Percentiles rank a stretch among this genome's conserved stretches.
These are phyloP conservation scores for Xylaria sp. DNA, from an alignment of 2,329 filamentous ascomycete species.

Conservation along the genomic window DNA sequence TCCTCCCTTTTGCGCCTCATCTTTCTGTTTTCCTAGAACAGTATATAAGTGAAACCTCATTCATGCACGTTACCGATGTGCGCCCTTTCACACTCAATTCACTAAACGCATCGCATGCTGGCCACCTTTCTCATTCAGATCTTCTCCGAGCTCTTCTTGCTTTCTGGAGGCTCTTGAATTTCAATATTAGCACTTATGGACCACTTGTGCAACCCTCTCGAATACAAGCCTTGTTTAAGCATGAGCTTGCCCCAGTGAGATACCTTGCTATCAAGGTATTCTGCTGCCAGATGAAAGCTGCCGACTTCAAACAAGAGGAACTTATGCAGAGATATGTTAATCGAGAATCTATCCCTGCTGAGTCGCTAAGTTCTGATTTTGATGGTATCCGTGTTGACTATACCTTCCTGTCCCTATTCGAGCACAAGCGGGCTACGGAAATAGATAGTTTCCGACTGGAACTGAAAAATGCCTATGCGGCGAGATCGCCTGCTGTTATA, in stretches of 20 bases:
- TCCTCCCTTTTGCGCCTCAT: constrained; percentile 85
- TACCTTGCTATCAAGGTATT: constrained; percentile 87
- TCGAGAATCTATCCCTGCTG: constrained; percentile 52
- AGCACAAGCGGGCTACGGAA: constrained; percentile 64
- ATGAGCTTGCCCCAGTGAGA: constrained; percentile 70
- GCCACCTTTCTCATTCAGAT: constrained; percentile 30
- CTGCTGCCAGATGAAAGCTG: constrained; percentile 79
- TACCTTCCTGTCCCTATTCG: constrained; percentile 72
- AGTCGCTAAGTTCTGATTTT: constrained; percentile 74
- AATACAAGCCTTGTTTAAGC: constrained; percentile 75
- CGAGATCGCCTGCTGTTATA: constrained; percentile 36
- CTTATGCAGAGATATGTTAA: constrained; percentile 76
- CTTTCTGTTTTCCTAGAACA: constrained; percentile 76
- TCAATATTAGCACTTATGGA: constrained; percentile 76
- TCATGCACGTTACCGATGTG: constrained; percentile 35
- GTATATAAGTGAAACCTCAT: constrained; percentile 52
- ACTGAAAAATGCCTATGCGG: constrained; percentile 46
- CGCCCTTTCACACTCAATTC: constrained; percentile 46
- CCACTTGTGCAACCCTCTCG: constrained; percentile 71
- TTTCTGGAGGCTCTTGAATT: constrained; percentile 81
- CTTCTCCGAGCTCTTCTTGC: constrained; percentile 67
- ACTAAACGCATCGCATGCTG: constrained; percentile 38
- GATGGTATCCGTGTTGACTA: constrained; percentile 84
- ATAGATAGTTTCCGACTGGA: constrained; percentile 57
- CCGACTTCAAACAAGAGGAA: constrained; percentile 80